Conservation (phyloP, 176 grass and related monocot genomes). For the Areca catechu region DNA sequence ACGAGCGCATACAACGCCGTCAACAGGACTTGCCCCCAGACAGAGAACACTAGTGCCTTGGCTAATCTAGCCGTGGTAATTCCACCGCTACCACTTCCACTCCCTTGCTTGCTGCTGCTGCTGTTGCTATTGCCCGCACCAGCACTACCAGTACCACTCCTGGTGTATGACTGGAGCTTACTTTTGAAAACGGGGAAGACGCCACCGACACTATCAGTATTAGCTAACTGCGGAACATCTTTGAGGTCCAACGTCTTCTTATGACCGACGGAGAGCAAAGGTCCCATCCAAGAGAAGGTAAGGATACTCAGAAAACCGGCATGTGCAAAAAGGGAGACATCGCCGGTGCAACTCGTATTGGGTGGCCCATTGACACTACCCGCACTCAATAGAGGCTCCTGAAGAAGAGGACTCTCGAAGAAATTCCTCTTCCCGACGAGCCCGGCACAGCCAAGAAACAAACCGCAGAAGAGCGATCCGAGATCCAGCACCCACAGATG, state of each 20-base stretch:
- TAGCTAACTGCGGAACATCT: conserved; percentile 54
- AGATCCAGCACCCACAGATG: conserved; percentile 45
- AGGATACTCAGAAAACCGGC: conserved; percentile 57
- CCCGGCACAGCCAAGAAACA: conserved; percentile 26
- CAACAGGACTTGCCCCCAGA: conserved; percentile 43
- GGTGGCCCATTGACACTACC: background rate
- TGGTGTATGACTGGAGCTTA: conserved; percentile 33
- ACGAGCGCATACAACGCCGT: conserved; percentile 56
- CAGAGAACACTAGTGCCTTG: conserved; percentile 51
- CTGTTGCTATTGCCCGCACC: background rate
- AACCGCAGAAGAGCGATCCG: conserved; percentile 15
- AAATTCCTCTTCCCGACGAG: conserved; percentile 20
- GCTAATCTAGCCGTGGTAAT: conserved; percentile 58
- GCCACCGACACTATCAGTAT: conserved; percentile 32
- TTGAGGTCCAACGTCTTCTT: conserved; percentile 56
- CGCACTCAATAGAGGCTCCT: conserved; percentile 62
- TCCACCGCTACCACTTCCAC: conserved; percentile 4
- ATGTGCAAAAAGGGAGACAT: conserved; percentile 36
- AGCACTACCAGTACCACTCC: background rate
- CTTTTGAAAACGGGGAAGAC: conserved; percentile 45
- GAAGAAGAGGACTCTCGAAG: conserved; percentile 6
- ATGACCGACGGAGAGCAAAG: conserved; percentile 48
- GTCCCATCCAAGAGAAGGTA: conserved; percentile 62
- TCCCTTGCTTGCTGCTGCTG: background rate
- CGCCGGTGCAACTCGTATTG: background rate